phyloP scores from a whole-genome alignment of 345 rosid species.

The Populus alba region DNA sequence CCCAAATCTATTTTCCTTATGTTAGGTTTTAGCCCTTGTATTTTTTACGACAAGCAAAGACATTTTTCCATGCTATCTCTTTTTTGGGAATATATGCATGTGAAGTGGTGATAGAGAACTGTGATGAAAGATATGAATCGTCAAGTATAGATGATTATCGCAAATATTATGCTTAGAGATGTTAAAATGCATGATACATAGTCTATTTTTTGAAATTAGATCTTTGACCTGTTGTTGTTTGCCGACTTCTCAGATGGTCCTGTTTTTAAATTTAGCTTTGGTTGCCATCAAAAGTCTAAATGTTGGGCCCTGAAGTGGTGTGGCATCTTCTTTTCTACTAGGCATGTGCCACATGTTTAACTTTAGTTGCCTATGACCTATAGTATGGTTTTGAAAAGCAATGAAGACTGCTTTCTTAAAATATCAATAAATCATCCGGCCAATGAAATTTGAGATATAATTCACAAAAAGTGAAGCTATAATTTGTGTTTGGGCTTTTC shows the following conservation, averaged over 20 bases:
- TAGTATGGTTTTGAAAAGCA: not conserved
- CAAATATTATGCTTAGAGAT: not conserved
- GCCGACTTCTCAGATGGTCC: not conserved
- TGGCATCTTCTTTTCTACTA: constrained; percentile 24
- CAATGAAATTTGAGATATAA: not conserved
- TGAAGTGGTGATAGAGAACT: not conserved
- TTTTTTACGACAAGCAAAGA: too few species aligned
- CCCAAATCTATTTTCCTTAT: not conserved
- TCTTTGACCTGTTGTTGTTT: too few species aligned
- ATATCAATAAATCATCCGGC: not conserved
- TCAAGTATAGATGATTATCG: not conserved
- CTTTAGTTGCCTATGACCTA: constrained; percentile 15
- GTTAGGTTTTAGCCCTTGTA: not conserved
- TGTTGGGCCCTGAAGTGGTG: not conserved
- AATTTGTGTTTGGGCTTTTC: not conserved
- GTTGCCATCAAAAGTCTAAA: constrained; percentile 17
- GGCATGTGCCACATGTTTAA: constrained; percentile 19
- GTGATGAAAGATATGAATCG: not conserved
- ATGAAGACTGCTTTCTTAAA: not conserved
- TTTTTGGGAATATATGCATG: not conserved
- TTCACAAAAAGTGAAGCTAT: not conserved
- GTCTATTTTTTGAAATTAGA: too few species aligned
- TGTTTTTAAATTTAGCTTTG: not conserved
- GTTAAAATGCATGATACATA: not conserved
- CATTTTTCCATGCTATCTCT: not conserved